Evolutionary conservation across 148 eudicot genomes (phyloP), one percentile per base, ranked within the genome.

Genomic region (Cornus florida): DNA sequence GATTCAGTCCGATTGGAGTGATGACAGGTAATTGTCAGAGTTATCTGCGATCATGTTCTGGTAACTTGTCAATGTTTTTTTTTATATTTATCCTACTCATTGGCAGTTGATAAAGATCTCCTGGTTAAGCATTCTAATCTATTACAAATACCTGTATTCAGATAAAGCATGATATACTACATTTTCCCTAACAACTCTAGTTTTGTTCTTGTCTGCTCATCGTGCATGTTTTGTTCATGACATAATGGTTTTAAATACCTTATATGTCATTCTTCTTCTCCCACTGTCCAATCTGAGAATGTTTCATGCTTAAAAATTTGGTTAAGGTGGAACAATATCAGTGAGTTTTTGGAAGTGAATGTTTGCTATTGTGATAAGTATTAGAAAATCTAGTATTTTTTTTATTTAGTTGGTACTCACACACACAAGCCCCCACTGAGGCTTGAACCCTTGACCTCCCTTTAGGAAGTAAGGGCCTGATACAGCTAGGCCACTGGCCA

Each of bases 1-100:
- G 73, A 79, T 91, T 83, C 89, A 86, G 74, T 84, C 91, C 57
- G 90, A 84, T 80, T 92, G 93, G 88, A 82, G 74, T 67, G 89
- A 87, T 81, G 88, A 80, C 82, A 86, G 98, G 99, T 95, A 84
- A 74, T 50, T 23, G 46, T 17, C 66, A 62, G 56, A 13, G 17
- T 43, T 71, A n/a, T 23, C 56, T 64, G 67, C 72, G 35, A 73
- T 43, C 59, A 65, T 76, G 32, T 76, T 59, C 72, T 43, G 24
- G 57, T 67, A 43, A 65, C n/a, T 35, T 75, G 20, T 33, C 20
- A 28, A 32, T 67, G 59, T 19, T 50, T 14, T 69, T 69, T 17
- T 57, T 14, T 28, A 59, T 74, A 70, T 81, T 38, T 60, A 60
- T 14, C 59, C 73, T 22, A 31, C 24, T 70, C 14, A 62, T 28